Base-by-base conservation (phyloP, 2,329 filamentous ascomycete species). In the Fonsecaea erecta region DNA sequence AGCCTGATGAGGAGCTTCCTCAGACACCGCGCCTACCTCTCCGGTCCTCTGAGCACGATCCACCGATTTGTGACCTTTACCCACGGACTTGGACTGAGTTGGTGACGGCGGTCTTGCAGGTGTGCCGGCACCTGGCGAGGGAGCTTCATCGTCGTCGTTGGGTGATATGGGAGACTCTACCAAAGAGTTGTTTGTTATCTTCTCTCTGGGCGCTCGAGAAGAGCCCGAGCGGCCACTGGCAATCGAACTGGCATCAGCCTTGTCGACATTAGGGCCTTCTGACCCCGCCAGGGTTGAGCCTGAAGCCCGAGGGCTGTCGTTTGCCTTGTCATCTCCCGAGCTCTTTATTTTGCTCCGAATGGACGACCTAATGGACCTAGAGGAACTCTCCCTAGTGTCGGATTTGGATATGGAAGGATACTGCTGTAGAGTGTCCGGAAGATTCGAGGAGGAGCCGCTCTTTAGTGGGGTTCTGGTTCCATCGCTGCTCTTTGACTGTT, bases 11-110 rank as follows among this genome's bases (percentile, higher is more conserved):
- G 92, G 93, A 30, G 93, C 94, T 65, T 90, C 89, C 74, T 98
- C 95, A 14, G 94, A 98, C 21, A 99, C 93, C 71, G 93, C 88
- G 74, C 96, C 95, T 48, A 99, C 93, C 77, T 99, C 95, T 62
- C 94, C 93, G 56, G 88, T 90, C 60, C 90, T 87, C 77, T 96
- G 91, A 51, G 93, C 93, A 53, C 90, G 90, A 74, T 85, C 86
- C 51, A 97, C 87, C 76, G 93, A 89, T 73, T 92, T 89, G 71
- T 91, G 88, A 4, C 90, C 91, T 60, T 85, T 82, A 72, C 88
- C 89, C 68, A 93, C 80, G 12, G 90, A 90, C 48, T 87, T 85
- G 26, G 91, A 92, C 73, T 94, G 89, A 21, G 94, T 89, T 2
- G 93, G 93, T 1, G 93, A 97, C n/a, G 93, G 93, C 2, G 93